Base-by-base conservation (phyloP, 1,284 basidiomycete genomes). In the Cutaneotrichosporon sp. region DNA sequence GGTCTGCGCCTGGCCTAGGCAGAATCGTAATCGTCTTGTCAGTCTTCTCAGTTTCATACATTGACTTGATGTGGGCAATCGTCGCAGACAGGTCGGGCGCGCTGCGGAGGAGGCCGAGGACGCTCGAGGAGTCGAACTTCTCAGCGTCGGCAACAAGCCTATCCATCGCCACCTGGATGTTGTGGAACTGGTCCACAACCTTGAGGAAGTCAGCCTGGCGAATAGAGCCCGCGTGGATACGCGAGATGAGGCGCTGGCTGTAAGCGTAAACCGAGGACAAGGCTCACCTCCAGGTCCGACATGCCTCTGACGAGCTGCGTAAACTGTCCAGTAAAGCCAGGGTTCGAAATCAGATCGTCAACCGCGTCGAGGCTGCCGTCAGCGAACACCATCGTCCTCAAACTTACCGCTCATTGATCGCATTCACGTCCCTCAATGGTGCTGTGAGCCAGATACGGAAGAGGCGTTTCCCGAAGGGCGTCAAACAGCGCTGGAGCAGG, bases 221-320 rank as follows among this genome's bases (percentile, higher is more conserved):
- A 78, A 91, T 91, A 61, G 88, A 91, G 73, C 90, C 91, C 7
- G 94, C 93, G 73, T 97, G 95, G 62, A 97, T 90, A 47, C 95
- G 89, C 9, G 92, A 93, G 5, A 98, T 88, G 64, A 96, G 87
- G 32, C 95, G 90, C 77, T 77, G 53, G 13, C 3, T 16, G n/a
- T 57, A 4, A 52, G 61, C 31, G n/a, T n/a, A n/a, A 0, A 22
- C 26, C 8, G 21, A 4, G 9, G 2, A 14, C 8, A 21, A 2
- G 21, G 26, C 75, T 68, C 36, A 77, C 76, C 72, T 98, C 95
- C 5, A 98, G 85, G 78, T 98, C 95, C 10, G 94, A 93, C 13
- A 97, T 80, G 21, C 89, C 87, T 76, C 90, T 93, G 8, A 87
- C 87, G 30, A 92, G 80, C 56, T 85, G 84, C 22, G 84, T 85